Base-by-base conservation (phyloP, 805 yeast species). In the Scheffersomyces amazonensis region DNA sequence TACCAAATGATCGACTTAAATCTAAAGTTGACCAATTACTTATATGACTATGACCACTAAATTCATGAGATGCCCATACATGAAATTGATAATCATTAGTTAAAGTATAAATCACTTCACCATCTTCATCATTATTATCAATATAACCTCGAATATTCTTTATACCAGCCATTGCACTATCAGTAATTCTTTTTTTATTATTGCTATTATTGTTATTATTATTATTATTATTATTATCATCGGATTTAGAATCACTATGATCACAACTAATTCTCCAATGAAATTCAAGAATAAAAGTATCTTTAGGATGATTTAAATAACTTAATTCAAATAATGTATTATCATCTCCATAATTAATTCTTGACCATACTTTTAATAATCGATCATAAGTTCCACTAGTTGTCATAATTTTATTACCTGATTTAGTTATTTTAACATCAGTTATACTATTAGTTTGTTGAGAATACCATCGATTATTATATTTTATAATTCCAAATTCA, bases 281-380 rank as follows among this genome's bases (percentile, higher is more conserved):
- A 27, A 82, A 54, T 23, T 67, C 65, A 0, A 80, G 69, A 0
- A 89, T 78, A 37, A 71, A 71, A 1, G 70, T 53, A 1, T 48
- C 50, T 13, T 34, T 37, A 2, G 82, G 79, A 52, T 86, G 95
- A n/a, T 77, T 71, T 16, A 88, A 60, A 49, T 84, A 81, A 0
- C 78, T 64, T 44, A 87, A 63, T 49, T 84, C 93, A 54, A 87
- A 88, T 5, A 81, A 71, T 28, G 78, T 73, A 24, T 60, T 56
- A 33, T 56, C 59, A 19, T 74, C 72, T 23, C 84, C 88, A 51
- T 80, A 86, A 6, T 83, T 75, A 6, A 80, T 69, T 35, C 96
- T 66, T 37, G 80, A 71, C 96, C 96, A 90, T 2, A 87, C 68
- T 53, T 87, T 87, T 20, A 87, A 80, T 11, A 84, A 64, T 24